phyloP scores from a whole-genome alignment of 2,329 filamentous ascomycete species.

The Claviceps citrina region DNA sequence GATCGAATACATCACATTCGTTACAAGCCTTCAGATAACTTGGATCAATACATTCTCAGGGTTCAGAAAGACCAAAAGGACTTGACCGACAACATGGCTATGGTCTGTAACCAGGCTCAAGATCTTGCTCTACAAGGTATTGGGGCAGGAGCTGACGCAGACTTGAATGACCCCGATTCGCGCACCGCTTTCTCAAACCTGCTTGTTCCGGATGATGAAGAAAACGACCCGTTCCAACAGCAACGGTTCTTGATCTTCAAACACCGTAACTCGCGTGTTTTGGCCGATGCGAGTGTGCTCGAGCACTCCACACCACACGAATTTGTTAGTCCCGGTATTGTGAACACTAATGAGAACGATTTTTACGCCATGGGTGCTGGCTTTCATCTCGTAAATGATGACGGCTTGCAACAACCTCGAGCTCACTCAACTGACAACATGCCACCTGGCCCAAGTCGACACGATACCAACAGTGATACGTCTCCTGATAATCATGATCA shows the following conservation, averaged over 20 bases:
- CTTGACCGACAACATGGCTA: background rate
- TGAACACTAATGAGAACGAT: background rate
- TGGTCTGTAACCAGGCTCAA: background rate
- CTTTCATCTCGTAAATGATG: background rate
- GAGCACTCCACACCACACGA: background rate
- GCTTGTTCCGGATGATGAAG: background rate
- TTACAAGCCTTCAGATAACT: conserved; percentile 22
- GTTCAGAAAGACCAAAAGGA: conserved; percentile 7
- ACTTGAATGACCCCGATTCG: background rate
- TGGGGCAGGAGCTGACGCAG: conserved; percentile 1
- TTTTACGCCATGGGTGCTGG: background rate
- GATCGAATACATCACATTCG: conserved; percentile 43
- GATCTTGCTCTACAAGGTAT: conserved; percentile 6
- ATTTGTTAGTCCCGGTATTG: background rate
- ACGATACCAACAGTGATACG: background rate
- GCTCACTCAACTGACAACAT: background rate
- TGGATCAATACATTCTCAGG: conserved; percentile 19
- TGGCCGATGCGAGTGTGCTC: conserved; percentile 1
- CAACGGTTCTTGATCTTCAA: background rate
- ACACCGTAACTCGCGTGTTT: background rate
- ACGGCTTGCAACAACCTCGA: background rate
- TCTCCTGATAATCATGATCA: background rate
- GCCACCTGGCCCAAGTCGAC: background rate
- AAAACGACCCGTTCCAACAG: background rate
- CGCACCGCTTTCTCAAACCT: background rate